Evolutionary conservation across 306 rosid genomes (phyloP).

Genomic region (Cucumis melo): DNA sequence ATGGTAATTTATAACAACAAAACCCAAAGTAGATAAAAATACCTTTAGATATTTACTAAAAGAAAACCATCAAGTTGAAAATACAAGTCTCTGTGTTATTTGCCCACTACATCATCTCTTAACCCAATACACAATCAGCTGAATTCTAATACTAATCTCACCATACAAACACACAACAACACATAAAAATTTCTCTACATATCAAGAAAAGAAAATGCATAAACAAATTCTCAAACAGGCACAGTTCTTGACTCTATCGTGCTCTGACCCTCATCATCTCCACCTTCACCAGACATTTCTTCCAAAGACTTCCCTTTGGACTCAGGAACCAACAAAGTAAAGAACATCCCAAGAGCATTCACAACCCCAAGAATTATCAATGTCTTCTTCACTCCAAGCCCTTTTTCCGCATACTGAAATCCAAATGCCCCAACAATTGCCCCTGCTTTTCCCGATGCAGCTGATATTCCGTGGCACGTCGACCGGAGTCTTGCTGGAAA

Average conservation of each 20-base stretch:
- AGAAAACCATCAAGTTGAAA: no score
- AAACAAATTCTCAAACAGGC: constrained; percentile 1
- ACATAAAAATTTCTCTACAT: no score
- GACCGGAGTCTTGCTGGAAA: constrained; percentile 75
- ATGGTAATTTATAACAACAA: no score
- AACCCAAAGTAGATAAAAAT: no score
- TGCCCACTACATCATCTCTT: background rate
- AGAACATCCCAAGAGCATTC: constrained; percentile 43
- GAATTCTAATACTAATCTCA: background rate
- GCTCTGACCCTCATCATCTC: constrained; percentile 25
- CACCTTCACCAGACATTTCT: constrained; percentile 64
- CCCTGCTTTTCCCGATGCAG: constrained; percentile 84
- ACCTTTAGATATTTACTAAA: no score
- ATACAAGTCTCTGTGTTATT: background rate
- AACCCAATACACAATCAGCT: no score
- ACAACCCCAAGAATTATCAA: constrained; percentile 45
- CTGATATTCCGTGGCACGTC: constrained; percentile 86
- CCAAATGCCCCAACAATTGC: constrained; percentile 86
- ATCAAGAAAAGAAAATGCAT: background rate
- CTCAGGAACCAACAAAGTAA: constrained; percentile 78
- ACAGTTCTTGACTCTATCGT: constrained; percentile 3
- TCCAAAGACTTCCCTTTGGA: constrained; percentile 73
- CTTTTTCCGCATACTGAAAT: constrained; percentile 40
- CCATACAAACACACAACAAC: background rate
- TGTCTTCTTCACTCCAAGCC: constrained; percentile 40